These are phyloP conservation scores for Fimicolochytrium jonesii DNA, from an alignment of 192 early-diverging fungal species.

Conservation along the genomic window DNA sequence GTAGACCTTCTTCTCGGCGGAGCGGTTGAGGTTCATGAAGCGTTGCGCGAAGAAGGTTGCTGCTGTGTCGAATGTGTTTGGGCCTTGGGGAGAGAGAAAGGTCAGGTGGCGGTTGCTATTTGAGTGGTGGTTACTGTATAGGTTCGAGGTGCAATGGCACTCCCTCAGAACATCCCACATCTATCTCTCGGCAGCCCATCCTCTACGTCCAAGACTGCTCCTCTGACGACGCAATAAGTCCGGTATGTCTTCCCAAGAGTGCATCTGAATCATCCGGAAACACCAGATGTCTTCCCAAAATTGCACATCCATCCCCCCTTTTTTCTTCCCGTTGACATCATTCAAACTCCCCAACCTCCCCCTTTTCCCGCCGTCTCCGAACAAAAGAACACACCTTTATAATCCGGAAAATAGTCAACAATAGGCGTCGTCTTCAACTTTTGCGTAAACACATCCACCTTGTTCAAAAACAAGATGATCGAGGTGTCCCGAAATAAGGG, in stretches of 20 bases:
- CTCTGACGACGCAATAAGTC: neutral
- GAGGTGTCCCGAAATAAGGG: constrained; percentile 96
- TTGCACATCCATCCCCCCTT: too few species aligned
- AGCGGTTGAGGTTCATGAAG: constrained; percentile 42
- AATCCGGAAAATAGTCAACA: constrained; percentile 87
- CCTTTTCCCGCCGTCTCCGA: neutral
- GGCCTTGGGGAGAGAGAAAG: too few species aligned
- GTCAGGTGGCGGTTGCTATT: too few species aligned
- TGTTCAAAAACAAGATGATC: constrained; percentile 98
- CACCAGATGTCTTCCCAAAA: too few species aligned
- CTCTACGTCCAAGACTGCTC: neutral
- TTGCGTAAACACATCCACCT: constrained; percentile 91
- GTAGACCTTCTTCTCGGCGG: constrained; percentile 50
- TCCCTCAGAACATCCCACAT: too few species aligned
- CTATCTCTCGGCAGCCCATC: neutral
- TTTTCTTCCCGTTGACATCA: constrained; percentile 41
- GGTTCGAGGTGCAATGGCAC: too few species aligned
- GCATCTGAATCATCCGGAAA: too few species aligned
- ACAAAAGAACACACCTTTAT: neutral
- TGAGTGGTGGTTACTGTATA: too few species aligned
- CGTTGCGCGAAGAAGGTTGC: constrained; percentile 44
- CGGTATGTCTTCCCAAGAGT: too few species aligned
- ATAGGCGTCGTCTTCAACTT: constrained; percentile 84
- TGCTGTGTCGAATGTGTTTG: constrained; percentile 43
- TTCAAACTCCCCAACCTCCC: constrained; percentile 39